These are phyloP conservation scores for rapeseed (Brassica napus) DNA, from an alignment of 345 rosid genomes.

Conservation along the genomic window Da-Ae NC_063436.1:17361501-17362000, in stretches of 20 bases:
- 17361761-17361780: constrained; percentile 37
- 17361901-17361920: constrained; percentile 21
- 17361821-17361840: constrained; percentile 12
- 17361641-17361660: constrained; percentile 95
- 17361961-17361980: background rate
- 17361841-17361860: constrained; percentile 1
- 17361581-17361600: constrained; percentile 80
- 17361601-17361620: constrained; percentile 96
- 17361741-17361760: constrained; percentile 73
- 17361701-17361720: constrained; percentile 99
- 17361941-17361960: background rate
- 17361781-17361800: background rate
- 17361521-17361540: constrained; percentile 83
- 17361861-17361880: background rate
- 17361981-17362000: constrained; percentile 2
- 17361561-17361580: constrained; percentile 59
- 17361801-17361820: background rate
- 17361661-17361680: constrained; percentile 91
- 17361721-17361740: constrained; percentile 99
- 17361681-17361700: constrained; percentile 92
- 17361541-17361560: constrained; percentile 62
- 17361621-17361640: constrained; percentile 86
- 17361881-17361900: background rate
- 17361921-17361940: constrained; percentile 5
- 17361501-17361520: constrained; percentile 59